Evolutionary conservation across 306 rosid genomes (phyloP).

Genomic region (Vigna reflexopilosa): DNA sequence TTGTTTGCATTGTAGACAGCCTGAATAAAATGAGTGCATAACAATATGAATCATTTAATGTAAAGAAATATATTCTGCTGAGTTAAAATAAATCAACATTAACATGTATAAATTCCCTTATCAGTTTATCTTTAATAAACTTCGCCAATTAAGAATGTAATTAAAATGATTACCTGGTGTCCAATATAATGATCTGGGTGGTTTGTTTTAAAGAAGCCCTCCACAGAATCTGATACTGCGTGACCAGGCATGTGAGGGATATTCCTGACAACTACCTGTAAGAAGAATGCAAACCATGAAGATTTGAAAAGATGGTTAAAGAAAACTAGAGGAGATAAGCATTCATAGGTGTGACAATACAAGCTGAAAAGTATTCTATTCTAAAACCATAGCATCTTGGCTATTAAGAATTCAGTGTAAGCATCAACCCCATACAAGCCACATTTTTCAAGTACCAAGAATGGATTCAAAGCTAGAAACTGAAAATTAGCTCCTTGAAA

Average conservation of each 20-base stretch:
- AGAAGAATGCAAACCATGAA: conserved; percentile 36
- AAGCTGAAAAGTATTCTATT: not conserved
- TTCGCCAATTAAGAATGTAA: not conserved
- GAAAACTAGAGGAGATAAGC: not conserved
- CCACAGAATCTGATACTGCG: conserved; percentile 68
- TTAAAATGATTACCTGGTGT: conserved; percentile 77
- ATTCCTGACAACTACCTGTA: conserved; percentile 88
- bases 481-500: too few species aligned
- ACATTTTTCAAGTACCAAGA: too few species aligned
- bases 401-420: not conserved
- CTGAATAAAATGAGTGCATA: conserved; percentile 58
- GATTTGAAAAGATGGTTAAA: conserved; percentile 19
- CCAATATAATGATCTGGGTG: conserved; percentile 88
- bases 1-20: conserved; percentile 93
- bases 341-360: not conserved
- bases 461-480: too few species aligned
- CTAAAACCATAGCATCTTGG: not conserved
- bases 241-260: conserved; percentile 74
- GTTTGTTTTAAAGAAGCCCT: conserved; percentile 78
- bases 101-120: not conserved
- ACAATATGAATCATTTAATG: conserved; percentile 18
- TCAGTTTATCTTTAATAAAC: conserved; percentile 17
- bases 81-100: conserved; percentile 4
- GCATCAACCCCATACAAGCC: too few species aligned
- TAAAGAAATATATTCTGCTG: conserved; percentile 5